Percentiles rank a stretch among this genome's conserved stretches.
phyloP scores from a whole-genome alignment of 2,329 filamentous ascomycete genomes.

The Ascochyta lentis region DNA sequence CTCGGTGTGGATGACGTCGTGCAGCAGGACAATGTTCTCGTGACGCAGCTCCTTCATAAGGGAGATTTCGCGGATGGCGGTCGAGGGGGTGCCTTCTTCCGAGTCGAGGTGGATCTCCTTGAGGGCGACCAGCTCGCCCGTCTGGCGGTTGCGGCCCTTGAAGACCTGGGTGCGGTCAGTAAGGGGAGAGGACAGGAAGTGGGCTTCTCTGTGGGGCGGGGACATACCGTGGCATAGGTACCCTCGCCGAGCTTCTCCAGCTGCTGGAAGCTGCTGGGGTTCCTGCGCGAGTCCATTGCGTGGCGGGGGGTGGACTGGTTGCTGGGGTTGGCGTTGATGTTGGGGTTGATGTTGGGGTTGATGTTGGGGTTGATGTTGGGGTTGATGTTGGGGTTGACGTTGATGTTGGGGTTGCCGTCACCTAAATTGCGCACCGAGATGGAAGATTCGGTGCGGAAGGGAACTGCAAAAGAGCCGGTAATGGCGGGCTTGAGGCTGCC shows the following conservation, averaged over 20 bases:
- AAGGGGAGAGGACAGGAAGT: not conserved
- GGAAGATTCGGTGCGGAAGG: constrained; percentile 58
- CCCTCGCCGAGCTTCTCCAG: constrained; percentile 97
- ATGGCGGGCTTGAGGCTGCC: constrained; percentile 56
- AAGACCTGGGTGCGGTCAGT: constrained; percentile 73
- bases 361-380: constrained; percentile 14
- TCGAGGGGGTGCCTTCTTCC: constrained; percentile 96
- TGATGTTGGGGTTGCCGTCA: constrained; percentile 34
- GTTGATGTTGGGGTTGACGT: constrained; percentile 30
- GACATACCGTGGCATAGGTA: constrained; percentile 90
- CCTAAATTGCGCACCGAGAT: constrained; percentile 58
- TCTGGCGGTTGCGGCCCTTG: constrained; percentile 96
- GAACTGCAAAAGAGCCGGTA: constrained; percentile 56
- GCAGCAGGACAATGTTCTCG: constrained; percentile 94
- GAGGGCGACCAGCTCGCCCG: constrained; percentile 92
- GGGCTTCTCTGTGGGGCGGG: not conserved
- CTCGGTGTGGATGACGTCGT: constrained; percentile 99
- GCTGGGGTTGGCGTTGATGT: too few species aligned
- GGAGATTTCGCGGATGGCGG: constrained; percentile 96
- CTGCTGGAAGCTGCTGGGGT: constrained; percentile 98
- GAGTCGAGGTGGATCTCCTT: constrained; percentile 99
- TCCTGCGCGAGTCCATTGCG: constrained; percentile 86
- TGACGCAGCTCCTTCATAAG: constrained; percentile 99
- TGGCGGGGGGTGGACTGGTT: not conserved
- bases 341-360: constrained; percentile 22